A percentile compares a stretch with the other conserved stretches of the same genome.
phyloP scores from a whole-genome alignment of 2,329 filamentous ascomycete genomes.

The Reticulascus tulasneorum region DNA sequence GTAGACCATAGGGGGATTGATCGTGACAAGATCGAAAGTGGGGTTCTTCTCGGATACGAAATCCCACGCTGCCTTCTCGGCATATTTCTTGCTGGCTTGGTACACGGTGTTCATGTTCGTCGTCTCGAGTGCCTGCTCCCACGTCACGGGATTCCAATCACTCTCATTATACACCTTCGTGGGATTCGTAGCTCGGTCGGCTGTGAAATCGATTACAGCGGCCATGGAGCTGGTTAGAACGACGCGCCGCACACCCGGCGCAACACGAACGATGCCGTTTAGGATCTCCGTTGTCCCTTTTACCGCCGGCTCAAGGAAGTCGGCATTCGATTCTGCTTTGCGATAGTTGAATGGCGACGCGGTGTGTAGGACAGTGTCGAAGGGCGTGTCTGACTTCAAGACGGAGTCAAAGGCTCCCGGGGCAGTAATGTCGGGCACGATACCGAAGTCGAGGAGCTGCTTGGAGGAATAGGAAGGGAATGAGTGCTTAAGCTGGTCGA shows the following conservation, averaged over 20 bases:
- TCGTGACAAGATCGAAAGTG: constrained; percentile 33
- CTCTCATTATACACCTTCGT: constrained; percentile 38
- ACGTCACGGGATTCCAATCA: constrained; percentile 33
- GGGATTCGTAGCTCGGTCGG: constrained; percentile 30
- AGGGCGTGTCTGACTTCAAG: constrained; percentile 41
- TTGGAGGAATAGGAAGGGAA: neutral
- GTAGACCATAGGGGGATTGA: constrained; percentile 11
- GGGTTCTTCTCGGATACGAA: constrained; percentile 25
- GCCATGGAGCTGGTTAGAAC: constrained; percentile 50
- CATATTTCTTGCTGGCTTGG: constrained; percentile 45
- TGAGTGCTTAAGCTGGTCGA: neutral
- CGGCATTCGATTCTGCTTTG: constrained; percentile 49
- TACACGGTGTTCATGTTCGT: constrained; percentile 40
- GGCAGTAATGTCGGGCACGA: constrained; percentile 30
- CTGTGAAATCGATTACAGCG: constrained; percentile 33
- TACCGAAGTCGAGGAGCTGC: constrained; percentile 19
- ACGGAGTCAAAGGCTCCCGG: constrained; percentile 29
- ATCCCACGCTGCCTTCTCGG: constrained; percentile 26
- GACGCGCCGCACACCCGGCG: constrained; percentile 56
- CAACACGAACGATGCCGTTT: constrained; percentile 39
- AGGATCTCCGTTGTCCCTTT: constrained; percentile 48
- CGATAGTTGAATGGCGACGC: constrained; percentile 68
- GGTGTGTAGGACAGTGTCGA: constrained; percentile 72
- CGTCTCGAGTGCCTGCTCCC: neutral
- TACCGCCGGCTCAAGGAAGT: constrained; percentile 52